Percentiles rank a stretch among this genome's conserved stretches.
Evolutionary conservation across 202 grass and related monocot genomes (phyloP).

Genomic region (Brachypodium distachyon): DNA sequence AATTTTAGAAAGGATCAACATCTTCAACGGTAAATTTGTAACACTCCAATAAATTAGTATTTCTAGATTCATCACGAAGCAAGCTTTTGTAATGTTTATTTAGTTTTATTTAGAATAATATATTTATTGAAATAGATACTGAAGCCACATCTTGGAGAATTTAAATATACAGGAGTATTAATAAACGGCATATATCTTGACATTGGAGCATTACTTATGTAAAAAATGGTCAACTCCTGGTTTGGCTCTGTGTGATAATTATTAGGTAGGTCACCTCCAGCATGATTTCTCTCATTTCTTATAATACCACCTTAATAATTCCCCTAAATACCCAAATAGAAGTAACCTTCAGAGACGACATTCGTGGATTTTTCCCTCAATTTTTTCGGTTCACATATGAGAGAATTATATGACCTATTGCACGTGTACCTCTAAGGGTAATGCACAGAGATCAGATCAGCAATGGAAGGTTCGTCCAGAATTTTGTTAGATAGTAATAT

Average conservation of each 20-base stretch:
- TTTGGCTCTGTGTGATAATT: background rate
- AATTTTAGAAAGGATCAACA: too few relatives aligned
- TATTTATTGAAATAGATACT: too few relatives aligned
- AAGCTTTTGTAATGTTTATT: too few relatives aligned
- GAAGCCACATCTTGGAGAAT: too few relatives aligned
- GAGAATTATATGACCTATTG: constrained; percentile 1
- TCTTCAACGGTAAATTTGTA: too few relatives aligned
- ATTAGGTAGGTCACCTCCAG: background rate
- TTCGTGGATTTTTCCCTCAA: background rate
- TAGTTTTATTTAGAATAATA: too few relatives aligned
- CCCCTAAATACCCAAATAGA: background rate
- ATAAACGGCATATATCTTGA: too few relatives aligned
- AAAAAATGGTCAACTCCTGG: background rate
- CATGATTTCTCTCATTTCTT: background rate
- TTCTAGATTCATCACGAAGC: too few relatives aligned
- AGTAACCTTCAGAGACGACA: background rate
- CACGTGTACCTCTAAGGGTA: constrained; percentile 14
- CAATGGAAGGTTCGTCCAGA: background rate
- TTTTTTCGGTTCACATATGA: background rate
- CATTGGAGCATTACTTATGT: too few relatives aligned
- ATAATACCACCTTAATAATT: background rate
- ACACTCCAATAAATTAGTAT: too few relatives aligned
- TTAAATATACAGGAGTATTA: too few relatives aligned
- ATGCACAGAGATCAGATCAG: constrained; percentile 1
- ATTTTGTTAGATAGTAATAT: constrained; percentile 11